Evolutionary conservation across 2,329 filamentous ascomycete genomes (phyloP).

Genomic region (Fusarium pseudonygamai): DNA sequence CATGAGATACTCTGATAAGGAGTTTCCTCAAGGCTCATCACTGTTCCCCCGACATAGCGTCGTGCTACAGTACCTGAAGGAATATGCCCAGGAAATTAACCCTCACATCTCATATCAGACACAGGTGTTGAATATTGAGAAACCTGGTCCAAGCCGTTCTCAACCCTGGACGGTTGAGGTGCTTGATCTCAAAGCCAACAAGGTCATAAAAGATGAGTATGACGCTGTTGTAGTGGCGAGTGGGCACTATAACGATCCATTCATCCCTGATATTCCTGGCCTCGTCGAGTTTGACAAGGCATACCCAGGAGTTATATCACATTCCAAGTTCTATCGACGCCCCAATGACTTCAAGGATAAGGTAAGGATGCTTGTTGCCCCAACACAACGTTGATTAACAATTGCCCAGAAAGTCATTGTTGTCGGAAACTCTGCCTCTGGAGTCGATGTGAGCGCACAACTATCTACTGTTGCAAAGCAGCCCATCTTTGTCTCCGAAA

Average conservation of each 20-base stretch:
- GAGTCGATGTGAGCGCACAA: constrained; percentile 74
- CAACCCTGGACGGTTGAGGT: constrained; percentile 57
- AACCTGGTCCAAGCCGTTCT: constrained; percentile 14
- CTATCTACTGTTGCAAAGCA: constrained; percentile 63
- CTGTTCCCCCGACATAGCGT: constrained; percentile 73
- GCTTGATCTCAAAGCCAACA: constrained; percentile 43
- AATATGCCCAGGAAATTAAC: constrained; percentile 69
- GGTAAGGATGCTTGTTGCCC: constrained; percentile 20
- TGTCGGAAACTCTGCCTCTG: constrained; percentile 77
- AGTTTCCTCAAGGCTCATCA: constrained; percentile 65
- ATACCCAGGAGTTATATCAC: constrained; percentile 62
- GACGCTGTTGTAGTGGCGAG: constrained; percentile 71
- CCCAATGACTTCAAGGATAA: constrained; percentile 47
- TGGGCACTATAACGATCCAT: constrained; percentile 70
- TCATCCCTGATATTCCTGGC: constrained; percentile 65
- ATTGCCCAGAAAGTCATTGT: constrained; percentile 69
- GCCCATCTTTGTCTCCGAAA: constrained; percentile 67
- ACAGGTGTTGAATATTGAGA: constrained; percentile 62
- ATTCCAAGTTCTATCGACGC: constrained; percentile 75
- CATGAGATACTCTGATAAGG: constrained; percentile 74
- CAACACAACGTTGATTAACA: not conserved
- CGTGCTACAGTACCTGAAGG: constrained; percentile 72
- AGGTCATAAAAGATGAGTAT: constrained; percentile 51
- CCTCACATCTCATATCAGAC: constrained; percentile 68
- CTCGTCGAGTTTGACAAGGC: constrained; percentile 61